These are phyloP conservation scores for Talaromyces islandicus DNA, from an alignment of 2,329 filamentous ascomycete genomes.

Conservation along the genomic window DNA sequence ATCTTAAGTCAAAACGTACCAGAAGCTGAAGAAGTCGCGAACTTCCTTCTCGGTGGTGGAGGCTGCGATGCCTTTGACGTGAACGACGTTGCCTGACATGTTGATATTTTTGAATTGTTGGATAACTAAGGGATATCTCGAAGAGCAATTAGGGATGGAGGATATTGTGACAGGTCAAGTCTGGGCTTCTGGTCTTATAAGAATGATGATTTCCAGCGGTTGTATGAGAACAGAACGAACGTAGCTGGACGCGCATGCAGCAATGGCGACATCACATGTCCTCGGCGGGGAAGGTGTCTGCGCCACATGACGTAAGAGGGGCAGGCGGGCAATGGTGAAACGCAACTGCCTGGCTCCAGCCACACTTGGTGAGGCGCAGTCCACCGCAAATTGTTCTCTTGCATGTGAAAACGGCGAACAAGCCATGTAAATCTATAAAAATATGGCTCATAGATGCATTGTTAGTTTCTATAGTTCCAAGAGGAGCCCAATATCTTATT, in stretches of 20 bases:
- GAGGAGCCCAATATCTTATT: not conserved
- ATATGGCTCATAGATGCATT: not conserved
- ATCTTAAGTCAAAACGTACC: slow-evolving; percentile 48
- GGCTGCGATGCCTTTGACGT: slow-evolving; percentile 82
- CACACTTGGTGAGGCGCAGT: not conserved
- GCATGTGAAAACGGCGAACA: not conserved
- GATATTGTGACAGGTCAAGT: not conserved
- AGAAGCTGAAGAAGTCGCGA: slow-evolving; percentile 95
- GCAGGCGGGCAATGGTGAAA: not conserved
- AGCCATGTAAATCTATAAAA: not conserved
- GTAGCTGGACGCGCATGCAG: not conserved
- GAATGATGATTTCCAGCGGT: not conserved
- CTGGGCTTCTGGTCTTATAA: not conserved
- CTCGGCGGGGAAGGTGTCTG: not conserved
- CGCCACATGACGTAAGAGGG: slow-evolving; percentile 1
- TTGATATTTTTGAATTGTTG: slow-evolving; percentile 17
- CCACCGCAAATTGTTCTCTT: not conserved
- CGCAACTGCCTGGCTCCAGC: not conserved
- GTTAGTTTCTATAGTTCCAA: not conserved
- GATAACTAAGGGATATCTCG: not conserved
- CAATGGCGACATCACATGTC: not conserved
- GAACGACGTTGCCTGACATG: slow-evolving; percentile 63
- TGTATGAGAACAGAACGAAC: not conserved
- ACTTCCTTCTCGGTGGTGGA: slow-evolving; percentile 86
- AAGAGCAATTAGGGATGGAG: not conserved